Conservation (phyloP, 2,329 filamentous ascomycete species). For the Colletotrichum sansevieriae region DNA sequence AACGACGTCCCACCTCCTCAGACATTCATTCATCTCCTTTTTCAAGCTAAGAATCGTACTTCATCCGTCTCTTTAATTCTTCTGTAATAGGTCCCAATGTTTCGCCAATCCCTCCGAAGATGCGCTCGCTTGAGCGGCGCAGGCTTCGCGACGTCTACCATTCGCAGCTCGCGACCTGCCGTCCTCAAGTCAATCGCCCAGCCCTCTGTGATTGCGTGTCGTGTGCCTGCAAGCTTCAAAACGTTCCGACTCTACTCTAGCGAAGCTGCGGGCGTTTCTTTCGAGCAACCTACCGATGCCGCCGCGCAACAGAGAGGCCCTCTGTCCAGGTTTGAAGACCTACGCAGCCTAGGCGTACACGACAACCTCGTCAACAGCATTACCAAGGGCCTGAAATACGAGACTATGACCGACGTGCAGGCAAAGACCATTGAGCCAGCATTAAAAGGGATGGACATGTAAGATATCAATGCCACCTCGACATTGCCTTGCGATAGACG, state of each 20-base stretch:
- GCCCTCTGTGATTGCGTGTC: slow-evolving; percentile 30
- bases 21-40: slow-evolving; percentile 7
- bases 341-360: slow-evolving; percentile 67
- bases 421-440: slow-evolving; percentile 84
- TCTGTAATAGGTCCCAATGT: slow-evolving; percentile 38
- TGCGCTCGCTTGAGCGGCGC: slow-evolving; percentile 54
- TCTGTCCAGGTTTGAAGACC: slow-evolving; percentile 59
- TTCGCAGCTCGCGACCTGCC: slow-evolving; percentile 36
- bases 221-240: slow-evolving; percentile 28
- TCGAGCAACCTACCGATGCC: slow-evolving; percentile 35
- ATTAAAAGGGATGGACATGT: slow-evolving; percentile 86
- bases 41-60: slow-evolving; percentile 6
- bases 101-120: slow-evolving; percentile 52
- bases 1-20: slow-evolving; percentile 18
- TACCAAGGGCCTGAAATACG: slow-evolving; percentile 78
- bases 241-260: slow-evolving; percentile 54
- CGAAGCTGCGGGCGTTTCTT: slow-evolving; percentile 51
- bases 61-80: slow-evolving; percentile 10
- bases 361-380: slow-evolving; percentile 76
- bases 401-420: slow-evolving; percentile 94
- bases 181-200: slow-evolving; percentile 35
- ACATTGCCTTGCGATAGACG: not conserved
- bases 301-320: slow-evolving; percentile 42
- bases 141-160: slow-evolving; percentile 29
- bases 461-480: slow-evolving; percentile 53